These are phyloP conservation scores for Nicotiana undulata DNA, from an alignment of 257 asterid species.

Conservation along the genomic window DNA sequence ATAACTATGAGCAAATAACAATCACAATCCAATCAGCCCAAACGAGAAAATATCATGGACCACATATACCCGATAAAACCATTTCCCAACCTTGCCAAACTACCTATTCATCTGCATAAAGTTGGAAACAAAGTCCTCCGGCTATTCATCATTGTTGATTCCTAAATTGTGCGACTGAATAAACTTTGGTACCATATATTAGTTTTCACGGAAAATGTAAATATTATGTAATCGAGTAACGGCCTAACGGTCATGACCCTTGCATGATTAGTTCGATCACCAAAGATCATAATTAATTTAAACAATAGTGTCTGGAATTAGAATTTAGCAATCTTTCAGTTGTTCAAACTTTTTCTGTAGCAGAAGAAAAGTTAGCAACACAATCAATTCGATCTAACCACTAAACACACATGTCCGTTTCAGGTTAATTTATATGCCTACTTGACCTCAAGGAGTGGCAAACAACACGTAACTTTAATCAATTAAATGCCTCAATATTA, in stretches of 20 bases:
- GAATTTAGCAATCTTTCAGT: not conserved
- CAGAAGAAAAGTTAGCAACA: not conserved
- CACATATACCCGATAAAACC: not conserved
- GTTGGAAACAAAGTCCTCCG: not conserved
- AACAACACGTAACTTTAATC: not conserved
- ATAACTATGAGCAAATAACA: not conserved
- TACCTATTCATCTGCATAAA: not conserved
- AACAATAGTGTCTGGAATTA: not conserved
- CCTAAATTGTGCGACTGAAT: not conserved
- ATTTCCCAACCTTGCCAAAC: not conserved
- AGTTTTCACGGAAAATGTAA: not conserved
- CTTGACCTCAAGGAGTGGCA: not conserved
- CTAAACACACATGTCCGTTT: not conserved
- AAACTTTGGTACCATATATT: too few relatives aligned
- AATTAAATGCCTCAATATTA: not conserved
- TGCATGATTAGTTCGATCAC: not conserved
- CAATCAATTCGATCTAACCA: not conserved
- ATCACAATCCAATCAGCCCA: not conserved
- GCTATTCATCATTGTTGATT: not conserved
- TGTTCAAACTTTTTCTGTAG: not conserved
- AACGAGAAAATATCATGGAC: not conserved
- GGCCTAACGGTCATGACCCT: too few relatives aligned
- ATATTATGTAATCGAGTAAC: not conserved
- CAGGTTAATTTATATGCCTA: not conserved
- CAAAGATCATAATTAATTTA: not conserved